These are phyloP conservation scores for Vigna unguiculata DNA, from an alignment of 306 rosid genomes.

Conservation along the genomic window DNA sequence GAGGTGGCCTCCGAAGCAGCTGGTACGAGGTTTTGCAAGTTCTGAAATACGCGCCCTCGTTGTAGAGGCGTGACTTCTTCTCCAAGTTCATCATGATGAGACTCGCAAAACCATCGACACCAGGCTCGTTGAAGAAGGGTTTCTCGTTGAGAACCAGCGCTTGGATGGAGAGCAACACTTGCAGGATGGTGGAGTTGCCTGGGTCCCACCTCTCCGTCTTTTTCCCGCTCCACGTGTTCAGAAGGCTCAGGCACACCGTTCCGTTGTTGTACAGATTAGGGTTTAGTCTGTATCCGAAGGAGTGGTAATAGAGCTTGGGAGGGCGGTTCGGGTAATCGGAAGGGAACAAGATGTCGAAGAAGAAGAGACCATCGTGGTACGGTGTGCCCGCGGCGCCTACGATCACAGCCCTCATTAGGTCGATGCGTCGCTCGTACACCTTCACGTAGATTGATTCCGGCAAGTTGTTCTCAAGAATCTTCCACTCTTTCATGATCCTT, in stretches of 20 bases:
- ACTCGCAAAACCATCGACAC: neutral
- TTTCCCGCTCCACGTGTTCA: slow-evolving; percentile 54
- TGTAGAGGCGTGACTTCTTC: slow-evolving; percentile 43
- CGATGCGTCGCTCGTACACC: slow-evolving; percentile 55
- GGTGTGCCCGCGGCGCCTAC: slow-evolving; percentile 68
- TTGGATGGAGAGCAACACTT: slow-evolving; percentile 64
- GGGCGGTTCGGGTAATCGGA: slow-evolving; percentile 54
- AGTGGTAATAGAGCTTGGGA: slow-evolving; percentile 44
- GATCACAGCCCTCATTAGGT: slow-evolving; percentile 56
- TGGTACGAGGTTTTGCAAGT: slow-evolving; percentile 35
- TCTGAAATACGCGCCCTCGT: slow-evolving; percentile 33
- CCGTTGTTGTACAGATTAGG: slow-evolving; percentile 55
- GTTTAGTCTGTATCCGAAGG: slow-evolving; percentile 52
- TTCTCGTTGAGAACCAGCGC: slow-evolving; percentile 62
- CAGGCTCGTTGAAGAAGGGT: slow-evolving; percentile 67
- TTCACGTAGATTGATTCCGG: slow-evolving; percentile 65
- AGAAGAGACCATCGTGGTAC: slow-evolving; percentile 64
- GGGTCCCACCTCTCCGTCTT: slow-evolving; percentile 57
- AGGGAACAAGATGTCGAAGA: slow-evolving; percentile 61
- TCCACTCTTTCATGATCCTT: slow-evolving; percentile 64
- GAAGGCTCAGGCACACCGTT: slow-evolving; percentile 58
- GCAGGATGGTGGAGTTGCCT: slow-evolving; percentile 53
- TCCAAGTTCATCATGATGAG: neutral
- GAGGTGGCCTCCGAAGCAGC: slow-evolving; percentile 47
- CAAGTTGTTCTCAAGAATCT: slow-evolving; percentile 46